Conservation (phyloP, 768 basidiomycete species). For the Suillus placidus region DNA sequence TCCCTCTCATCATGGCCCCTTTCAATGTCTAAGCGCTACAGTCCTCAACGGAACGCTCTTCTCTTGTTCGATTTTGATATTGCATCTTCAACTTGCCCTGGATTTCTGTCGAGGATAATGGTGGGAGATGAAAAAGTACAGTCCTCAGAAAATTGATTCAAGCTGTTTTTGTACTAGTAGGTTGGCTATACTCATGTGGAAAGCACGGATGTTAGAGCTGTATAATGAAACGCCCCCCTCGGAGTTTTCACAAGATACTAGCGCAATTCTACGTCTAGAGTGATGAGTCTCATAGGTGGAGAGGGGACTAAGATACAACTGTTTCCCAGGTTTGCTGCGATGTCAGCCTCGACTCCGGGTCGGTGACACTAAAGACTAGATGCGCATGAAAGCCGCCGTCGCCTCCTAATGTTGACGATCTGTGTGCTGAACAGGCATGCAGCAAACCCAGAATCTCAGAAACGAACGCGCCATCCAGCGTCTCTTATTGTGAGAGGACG, state of each 20-base stretch:
- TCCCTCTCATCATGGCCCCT: constrained; percentile 23
- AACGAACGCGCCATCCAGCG: too few species aligned
- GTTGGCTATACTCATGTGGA: background rate
- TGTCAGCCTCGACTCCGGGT: background rate
- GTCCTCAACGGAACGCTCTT: background rate
- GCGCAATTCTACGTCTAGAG: background rate
- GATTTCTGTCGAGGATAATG: background rate
- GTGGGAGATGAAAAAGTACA: background rate
- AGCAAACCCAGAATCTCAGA: too few species aligned
- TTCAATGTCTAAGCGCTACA: constrained; percentile 14
- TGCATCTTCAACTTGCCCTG: background rate
- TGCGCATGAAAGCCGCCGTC: too few species aligned
- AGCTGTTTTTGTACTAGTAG: background rate
- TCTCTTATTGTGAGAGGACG: too few species aligned
- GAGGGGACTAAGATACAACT: background rate
- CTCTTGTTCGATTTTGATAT: background rate
- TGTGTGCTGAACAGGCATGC: too few species aligned
- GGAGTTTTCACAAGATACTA: too few species aligned
- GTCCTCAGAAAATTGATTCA: background rate
- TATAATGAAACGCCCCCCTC: constrained; percentile 69
- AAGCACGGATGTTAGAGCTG: constrained; percentile 52
- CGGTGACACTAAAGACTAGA: background rate
- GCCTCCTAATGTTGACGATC: too few species aligned
- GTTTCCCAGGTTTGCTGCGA: background rate
- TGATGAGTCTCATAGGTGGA: background rate